Evolutionary conservation across 352 stramenopile species (phyloP).

Genomic region (Pythium aquatile): DNA sequence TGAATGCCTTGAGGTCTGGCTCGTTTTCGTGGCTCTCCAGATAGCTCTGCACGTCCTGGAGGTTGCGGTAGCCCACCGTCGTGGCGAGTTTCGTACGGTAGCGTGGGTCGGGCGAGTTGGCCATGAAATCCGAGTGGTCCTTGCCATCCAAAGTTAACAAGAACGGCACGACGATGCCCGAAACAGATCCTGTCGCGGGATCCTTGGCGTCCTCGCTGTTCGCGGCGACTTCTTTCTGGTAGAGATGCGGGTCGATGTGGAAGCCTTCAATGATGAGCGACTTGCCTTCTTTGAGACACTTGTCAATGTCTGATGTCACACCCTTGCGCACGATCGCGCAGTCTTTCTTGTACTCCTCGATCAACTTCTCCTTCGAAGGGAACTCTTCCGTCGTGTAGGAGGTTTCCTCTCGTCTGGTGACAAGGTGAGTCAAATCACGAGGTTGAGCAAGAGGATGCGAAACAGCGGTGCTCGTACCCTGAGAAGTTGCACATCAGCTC

Average conservation of each 20-base stretch:
- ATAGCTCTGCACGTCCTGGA: conserved; percentile 81
- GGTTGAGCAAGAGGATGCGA: not conserved
- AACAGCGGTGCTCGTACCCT: conserved; percentile 39
- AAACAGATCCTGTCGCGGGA: conserved; percentile 35
- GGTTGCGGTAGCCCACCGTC: conserved; percentile 61
- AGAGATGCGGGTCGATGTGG: conserved; percentile 84
- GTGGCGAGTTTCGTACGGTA: conserved; percentile 60
- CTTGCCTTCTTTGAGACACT: conserved; percentile 88
- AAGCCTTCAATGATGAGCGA: conserved; percentile 88
- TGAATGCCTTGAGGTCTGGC: conserved; percentile 57
- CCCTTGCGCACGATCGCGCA: conserved; percentile 79
- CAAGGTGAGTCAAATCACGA: not conserved
- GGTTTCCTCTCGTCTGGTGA: conserved; percentile 48
- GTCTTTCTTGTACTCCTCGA: conserved; percentile 74
- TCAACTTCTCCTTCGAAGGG: conserved; percentile 51
- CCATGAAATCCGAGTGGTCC: conserved; percentile 79
- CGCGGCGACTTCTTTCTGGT: conserved; percentile 65
- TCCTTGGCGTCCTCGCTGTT: conserved; percentile 28
- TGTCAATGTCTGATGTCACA: conserved; percentile 85
- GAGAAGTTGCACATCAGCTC: conserved; percentile 92
- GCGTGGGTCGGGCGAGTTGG: conserved; percentile 76
- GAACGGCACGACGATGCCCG: conserved; percentile 82
- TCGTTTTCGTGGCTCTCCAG: conserved; percentile 50
- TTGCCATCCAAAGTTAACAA: conserved; percentile 40
- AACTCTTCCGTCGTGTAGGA: conserved; percentile 66